Evolutionary conservation across 1,284 basidiomycete species (phyloP), one percentile per base, ranked within the genome.

Genomic region (Trametes pubescens): DNA sequence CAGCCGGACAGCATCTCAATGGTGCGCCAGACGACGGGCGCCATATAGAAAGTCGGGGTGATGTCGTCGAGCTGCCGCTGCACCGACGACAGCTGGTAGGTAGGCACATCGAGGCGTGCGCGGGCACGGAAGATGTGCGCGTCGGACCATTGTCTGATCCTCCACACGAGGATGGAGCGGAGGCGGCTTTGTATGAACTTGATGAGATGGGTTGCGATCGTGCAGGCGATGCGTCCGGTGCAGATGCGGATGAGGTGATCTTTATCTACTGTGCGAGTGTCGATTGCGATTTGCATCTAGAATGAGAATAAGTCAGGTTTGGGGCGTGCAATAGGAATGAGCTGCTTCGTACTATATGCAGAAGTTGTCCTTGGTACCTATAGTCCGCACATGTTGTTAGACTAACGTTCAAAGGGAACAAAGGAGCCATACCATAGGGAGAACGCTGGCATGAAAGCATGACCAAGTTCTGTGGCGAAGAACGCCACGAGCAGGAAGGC

Each of bases 21-120:
- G 2, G 85, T 86, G 38, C 82, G 78, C 87, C 88, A 92, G 6
- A 85, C 86, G 37, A 89, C 80, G 51, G 64, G 71, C 10, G n/a
- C 16, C 18, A 22, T 29, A 52, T 29, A 69, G 34, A 70, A 47
- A 40, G 77, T 76, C 0, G 78, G 76, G 11, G 84, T 47, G 9
- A 61, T 80, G 18, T 83, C 77, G 56, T 90, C 84, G 14, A 93
- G 77, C 67, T 91, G 89, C 37, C 83, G 78, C 67, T 87, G 84
- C 9, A 92, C 79, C 7, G 82, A 81, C 1, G 85, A 79, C 72
- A 92, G 88, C 51, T 87, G 83, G 67, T 84, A 92, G 0, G 91
- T 92, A 1, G 91, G 90, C 1, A 92, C 79, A 72, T 93, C 91
- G 47, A 93, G 81, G n/a, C 92, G 84, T 16, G 84, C 84, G 72